Evolutionary conservation across 768 basidiomycete genomes (phyloP).

Genomic region (Lanmaoa rubissima): DNA sequence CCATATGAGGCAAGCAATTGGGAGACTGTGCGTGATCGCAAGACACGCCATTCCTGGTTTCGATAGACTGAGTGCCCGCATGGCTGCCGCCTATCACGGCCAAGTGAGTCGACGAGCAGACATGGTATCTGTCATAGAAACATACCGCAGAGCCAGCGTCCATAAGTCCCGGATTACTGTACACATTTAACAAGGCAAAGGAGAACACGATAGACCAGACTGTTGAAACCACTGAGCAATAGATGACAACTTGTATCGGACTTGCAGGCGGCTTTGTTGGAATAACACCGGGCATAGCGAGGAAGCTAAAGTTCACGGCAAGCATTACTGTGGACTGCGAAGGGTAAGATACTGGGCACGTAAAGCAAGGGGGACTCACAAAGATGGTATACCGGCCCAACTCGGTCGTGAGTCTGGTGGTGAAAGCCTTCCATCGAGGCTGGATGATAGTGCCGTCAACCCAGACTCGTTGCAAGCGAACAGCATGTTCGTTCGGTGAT

Average conservation of each 20-base stretch:
- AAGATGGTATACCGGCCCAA: constrained; percentile 13
- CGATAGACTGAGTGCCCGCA: constrained; percentile 2
- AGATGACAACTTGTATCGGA: constrained; percentile 10
- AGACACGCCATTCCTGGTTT: constrained; percentile 5
- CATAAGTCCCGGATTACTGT: constrained; percentile 6
- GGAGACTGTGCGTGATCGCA: constrained; percentile 18
- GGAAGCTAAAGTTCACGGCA: constrained; percentile 16
- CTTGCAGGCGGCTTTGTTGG: not conserved
- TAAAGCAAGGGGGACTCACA: not conserved
- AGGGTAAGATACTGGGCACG: not conserved
- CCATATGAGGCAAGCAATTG: constrained; percentile 11
- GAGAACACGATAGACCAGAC: constrained; percentile 14
- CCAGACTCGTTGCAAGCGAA: constrained; percentile 13
- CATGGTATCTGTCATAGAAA: not conserved
- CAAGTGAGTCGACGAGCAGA: not conserved
- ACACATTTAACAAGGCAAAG: constrained; percentile 7
- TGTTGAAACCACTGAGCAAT: constrained; percentile 12
- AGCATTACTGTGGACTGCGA: constrained; percentile 18
- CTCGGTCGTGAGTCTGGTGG: constrained; percentile 5
- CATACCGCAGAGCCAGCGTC: constrained; percentile 7
- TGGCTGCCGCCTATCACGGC: not conserved
- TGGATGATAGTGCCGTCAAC: constrained; percentile 9
- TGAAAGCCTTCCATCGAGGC: constrained; percentile 13
- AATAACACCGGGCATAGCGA: constrained; percentile 10
- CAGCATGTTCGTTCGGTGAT: constrained; percentile 8